Evolutionary conservation across 2,329 filamentous ascomycete genomes (phyloP).

Genomic region (Xylogone sp.): DNA sequence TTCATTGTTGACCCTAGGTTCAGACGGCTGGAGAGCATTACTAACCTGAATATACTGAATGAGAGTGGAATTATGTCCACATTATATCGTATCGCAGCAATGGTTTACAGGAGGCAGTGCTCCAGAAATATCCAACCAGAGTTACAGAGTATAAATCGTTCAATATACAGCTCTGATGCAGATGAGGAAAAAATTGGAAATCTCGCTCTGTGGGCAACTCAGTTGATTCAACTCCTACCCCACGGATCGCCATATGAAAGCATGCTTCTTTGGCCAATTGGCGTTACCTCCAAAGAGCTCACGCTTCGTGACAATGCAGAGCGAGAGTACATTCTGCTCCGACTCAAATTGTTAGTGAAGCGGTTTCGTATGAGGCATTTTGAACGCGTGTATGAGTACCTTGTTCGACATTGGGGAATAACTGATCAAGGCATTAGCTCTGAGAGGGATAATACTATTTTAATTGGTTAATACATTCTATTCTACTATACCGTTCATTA

Average conservation of each 20-base stretch:
- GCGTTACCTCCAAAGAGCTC: background rate
- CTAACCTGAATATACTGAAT: background rate
- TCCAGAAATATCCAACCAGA: too few relatives aligned
- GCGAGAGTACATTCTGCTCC: background rate
- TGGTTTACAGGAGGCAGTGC: background rate
- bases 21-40: background rate
- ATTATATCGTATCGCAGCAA: background rate
- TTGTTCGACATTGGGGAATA: background rate
- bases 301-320: background rate
- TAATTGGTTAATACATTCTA: background rate
- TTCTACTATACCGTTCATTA: too few relatives aligned
- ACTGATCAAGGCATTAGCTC: background rate
- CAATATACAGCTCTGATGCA: background rate
- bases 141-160: background rate
- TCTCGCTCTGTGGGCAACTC: background rate
- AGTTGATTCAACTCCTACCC: background rate
- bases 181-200: background rate
- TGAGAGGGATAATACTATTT: background rate
- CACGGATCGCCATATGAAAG: background rate
- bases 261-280: background rate
- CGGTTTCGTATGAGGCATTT: background rate
- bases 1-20: background rate
- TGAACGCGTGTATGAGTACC: background rate
- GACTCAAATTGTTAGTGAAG: background rate
- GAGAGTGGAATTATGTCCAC: background rate